phyloP scores from a whole-genome alignment of 148 eudicot genomes.

The Arctostaphylos glauca region DNA sequence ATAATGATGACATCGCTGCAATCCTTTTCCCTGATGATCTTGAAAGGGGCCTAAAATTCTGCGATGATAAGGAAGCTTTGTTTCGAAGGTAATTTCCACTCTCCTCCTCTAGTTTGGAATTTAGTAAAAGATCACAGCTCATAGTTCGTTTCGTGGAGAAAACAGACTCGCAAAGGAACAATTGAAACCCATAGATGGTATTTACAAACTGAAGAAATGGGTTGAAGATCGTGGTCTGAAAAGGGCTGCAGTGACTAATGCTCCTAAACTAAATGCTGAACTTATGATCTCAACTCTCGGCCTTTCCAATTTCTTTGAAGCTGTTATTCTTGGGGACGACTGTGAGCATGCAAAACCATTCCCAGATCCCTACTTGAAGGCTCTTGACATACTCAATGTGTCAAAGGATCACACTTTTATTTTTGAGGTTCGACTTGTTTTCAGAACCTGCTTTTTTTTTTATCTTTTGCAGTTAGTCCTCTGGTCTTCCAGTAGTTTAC shows the following conservation, averaged over 20 bases:
- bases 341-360: constrained; percentile 89
- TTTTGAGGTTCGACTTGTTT: constrained; percentile 54
- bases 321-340: constrained; percentile 64
- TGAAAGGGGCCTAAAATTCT: constrained; percentile 60
- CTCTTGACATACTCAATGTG: constrained; percentile 54
- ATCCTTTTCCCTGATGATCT: constrained; percentile 79
- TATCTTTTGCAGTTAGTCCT: not conserved
- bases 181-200: constrained; percentile 64
- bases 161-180: constrained; percentile 68
- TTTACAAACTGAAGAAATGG: constrained; percentile 73
- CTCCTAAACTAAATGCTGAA: constrained; percentile 80
- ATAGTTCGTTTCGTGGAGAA: not conserved
- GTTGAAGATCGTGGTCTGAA: constrained; percentile 76
- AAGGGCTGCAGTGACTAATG: constrained; percentile 95
- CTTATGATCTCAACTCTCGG: constrained; percentile 77
- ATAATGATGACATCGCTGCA: constrained; percentile 75
- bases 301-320: constrained; percentile 72
- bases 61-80: constrained; percentile 74
- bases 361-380: constrained; percentile 90
- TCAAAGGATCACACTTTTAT: constrained; percentile 77
- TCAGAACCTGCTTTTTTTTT: not conserved
- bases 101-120: not conserved
- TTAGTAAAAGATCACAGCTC: not conserved
- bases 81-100: constrained; percentile 57
- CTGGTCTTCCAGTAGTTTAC: not conserved